A percentile compares a stretch with the other conserved stretches of the same genome.
Evolutionary conservation across 2,329 filamentous ascomycete species (phyloP).

Genomic region (Penicillium sp.): DNA sequence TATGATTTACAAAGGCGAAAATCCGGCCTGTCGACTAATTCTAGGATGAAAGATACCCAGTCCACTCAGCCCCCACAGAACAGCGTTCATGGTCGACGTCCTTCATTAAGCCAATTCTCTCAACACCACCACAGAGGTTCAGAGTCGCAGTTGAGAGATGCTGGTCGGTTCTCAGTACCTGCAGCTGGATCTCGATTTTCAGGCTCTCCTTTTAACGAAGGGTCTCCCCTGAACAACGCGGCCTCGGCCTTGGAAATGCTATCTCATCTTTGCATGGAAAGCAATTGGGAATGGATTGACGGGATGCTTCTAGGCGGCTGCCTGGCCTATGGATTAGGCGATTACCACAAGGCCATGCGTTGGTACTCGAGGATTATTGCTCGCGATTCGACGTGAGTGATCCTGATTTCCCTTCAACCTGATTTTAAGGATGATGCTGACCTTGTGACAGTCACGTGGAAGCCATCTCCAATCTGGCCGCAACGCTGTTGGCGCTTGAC

Average conservation of each 20-base stretch:
- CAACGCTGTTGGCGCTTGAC: conserved; percentile 81
- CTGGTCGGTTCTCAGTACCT: conserved; percentile 38
- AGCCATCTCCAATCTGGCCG: conserved; percentile 89
- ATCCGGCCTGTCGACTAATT: conserved; percentile 15
- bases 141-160: conserved; percentile 36
- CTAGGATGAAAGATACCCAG: conserved; percentile 23
- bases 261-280: conserved; percentile 74
- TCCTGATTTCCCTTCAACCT: background rate
- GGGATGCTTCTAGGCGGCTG: conserved; percentile 91
- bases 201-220: conserved; percentile 37
- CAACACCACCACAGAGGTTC: conserved; percentile 27
- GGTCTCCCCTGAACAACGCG: conserved; percentile 60
- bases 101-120: conserved; percentile 33
- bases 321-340: conserved; percentile 84
- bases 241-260: conserved; percentile 71
- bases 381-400: conserved; percentile 58
- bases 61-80: conserved; percentile 20
- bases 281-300: conserved; percentile 85
- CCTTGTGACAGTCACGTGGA: conserved; percentile 72
- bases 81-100: conserved; percentile 28
- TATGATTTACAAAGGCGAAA: conserved; percentile 36
- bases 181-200: conserved; percentile 39
- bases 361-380: conserved; percentile 61
- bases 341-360: conserved; percentile 69
- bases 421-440: conserved; percentile 23